phyloP scores from a whole-genome alignment of 306 rosid genomes.

The Dalbergia cultrata region DNA sequence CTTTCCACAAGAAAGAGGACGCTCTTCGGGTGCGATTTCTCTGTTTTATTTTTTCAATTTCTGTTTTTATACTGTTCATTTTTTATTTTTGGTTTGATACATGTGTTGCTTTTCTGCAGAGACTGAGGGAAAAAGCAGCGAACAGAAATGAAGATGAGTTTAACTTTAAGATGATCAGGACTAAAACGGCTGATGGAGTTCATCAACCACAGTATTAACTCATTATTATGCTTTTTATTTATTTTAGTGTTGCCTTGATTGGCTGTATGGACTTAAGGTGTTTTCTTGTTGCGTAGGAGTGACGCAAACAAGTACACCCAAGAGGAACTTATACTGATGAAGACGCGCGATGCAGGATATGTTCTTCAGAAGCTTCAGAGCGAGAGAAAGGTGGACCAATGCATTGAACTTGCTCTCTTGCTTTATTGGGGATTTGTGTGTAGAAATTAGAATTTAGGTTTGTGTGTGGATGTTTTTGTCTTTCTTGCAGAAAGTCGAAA shows the following conservation, averaged over 20 bases:
- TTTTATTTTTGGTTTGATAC: not conserved
- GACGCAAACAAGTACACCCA: constrained; percentile 73
- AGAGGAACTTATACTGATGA: constrained; percentile 82
- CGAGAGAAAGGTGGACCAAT: constrained; percentile 67
- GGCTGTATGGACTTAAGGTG: not conserved
- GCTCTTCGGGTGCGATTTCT: constrained; percentile 60
- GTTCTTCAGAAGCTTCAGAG: constrained; percentile 80
- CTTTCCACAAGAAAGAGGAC: constrained; percentile 75
- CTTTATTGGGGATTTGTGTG: constrained; percentile 6
- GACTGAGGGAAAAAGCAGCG: constrained; percentile 80
- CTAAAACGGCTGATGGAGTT: constrained; percentile 71
- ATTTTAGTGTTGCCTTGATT: not conserved
- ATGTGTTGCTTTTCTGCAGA: constrained; percentile 53
- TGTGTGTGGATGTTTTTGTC: constrained; percentile 1
- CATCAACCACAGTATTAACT: constrained; percentile 65
- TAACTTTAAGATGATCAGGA: constrained; percentile 75
- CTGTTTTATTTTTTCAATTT: not conserved
- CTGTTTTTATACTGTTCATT: not conserved
- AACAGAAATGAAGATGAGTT: constrained; percentile 82
- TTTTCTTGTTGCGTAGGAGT: constrained; percentile 52
- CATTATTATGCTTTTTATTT: not conserved
- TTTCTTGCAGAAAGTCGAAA: constrained; percentile 76
- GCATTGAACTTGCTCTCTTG: constrained; percentile 11
- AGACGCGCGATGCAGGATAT: constrained; percentile 86
- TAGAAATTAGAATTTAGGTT: constrained; percentile 3